Evolutionary conservation across 2,329 filamentous ascomycete genomes (phyloP).

Genomic region (Trichophyton rubrum): DNA sequence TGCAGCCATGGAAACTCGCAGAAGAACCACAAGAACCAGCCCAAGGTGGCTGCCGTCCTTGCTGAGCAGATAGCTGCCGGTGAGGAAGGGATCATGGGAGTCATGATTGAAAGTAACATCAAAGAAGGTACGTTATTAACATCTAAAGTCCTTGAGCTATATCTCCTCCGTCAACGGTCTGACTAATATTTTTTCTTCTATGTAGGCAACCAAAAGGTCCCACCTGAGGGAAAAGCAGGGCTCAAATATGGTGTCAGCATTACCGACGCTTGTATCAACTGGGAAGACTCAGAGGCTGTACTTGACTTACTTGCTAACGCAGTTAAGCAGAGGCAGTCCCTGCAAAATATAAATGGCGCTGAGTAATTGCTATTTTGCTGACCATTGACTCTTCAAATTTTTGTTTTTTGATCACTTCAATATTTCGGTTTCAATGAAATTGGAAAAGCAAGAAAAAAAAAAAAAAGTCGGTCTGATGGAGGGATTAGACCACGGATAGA

Average conservation of each 20-base stretch:
- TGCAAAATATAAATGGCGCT: not conserved
- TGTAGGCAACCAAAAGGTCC: slow-evolving; percentile 62
- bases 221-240: slow-evolving; percentile 61
- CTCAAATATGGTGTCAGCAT: slow-evolving; percentile 87
- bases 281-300: slow-evolving; percentile 74
- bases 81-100: slow-evolving; percentile 78
- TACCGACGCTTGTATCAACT: slow-evolving; percentile 90
- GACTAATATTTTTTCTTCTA: not conserved
- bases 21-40: slow-evolving; percentile 96
- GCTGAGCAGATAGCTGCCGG: slow-evolving; percentile 77
- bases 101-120: slow-evolving; percentile 99
- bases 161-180: not conserved
- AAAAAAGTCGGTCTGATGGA: not conserved
- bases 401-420: not conserved
- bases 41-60: slow-evolving; percentile 71
- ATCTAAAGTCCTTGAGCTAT: no score
- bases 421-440: no score
- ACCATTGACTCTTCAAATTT: no score
- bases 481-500: not conserved
- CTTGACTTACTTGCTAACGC: slow-evolving; percentile 67
- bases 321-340: slow-evolving; percentile 58
- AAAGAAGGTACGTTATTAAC: slow-evolving; percentile 49
- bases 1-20: slow-evolving; percentile 97
- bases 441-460: not conserved
- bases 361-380: not conserved